phyloP scores from a whole-genome alignment of 179 eudicot genomes.

The Beta corolliflora region DNA sequence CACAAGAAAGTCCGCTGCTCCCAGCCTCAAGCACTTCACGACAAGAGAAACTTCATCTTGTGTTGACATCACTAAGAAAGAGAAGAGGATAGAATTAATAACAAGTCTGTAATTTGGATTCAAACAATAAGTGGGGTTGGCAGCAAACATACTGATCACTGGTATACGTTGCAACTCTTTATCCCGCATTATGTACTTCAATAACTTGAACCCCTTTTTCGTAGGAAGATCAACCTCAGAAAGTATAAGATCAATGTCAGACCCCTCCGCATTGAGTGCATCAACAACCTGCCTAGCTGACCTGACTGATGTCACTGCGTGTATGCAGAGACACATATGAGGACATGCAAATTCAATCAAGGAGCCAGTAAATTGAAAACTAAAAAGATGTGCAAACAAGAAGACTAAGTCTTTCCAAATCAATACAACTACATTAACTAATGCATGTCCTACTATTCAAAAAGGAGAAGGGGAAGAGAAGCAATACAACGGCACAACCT shows the following conservation, averaged over 20 bases:
- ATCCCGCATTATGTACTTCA: conserved; percentile 88
- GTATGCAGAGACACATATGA: conserved; percentile 13
- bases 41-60: conserved; percentile 94
- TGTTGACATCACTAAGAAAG: conserved; percentile 87
- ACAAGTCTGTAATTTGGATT: background rate
- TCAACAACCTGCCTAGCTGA: conserved; percentile 96
- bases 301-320: conserved; percentile 79
- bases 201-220: conserved; percentile 85
- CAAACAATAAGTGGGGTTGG: conserved; percentile 6
- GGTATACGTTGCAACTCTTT: conserved; percentile 85
- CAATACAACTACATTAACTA: background rate
- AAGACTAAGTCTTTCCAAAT: background rate
- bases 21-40: conserved; percentile 95
- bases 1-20: conserved; percentile 98
- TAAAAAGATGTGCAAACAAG: background rate
- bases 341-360: background rate
- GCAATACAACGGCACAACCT: background rate
- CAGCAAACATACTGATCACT: conserved; percentile 69
- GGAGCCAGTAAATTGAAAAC: background rate
- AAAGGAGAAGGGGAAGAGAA: background rate
- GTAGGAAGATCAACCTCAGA: conserved; percentile 96
- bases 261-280: conserved; percentile 95
- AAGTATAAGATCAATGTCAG: conserved; percentile 87
- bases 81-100: conserved; percentile 8
- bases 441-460: background rate